phyloP scores from a whole-genome alignment of 257 asterid genomes.

The Solanum neorickii region DNA sequence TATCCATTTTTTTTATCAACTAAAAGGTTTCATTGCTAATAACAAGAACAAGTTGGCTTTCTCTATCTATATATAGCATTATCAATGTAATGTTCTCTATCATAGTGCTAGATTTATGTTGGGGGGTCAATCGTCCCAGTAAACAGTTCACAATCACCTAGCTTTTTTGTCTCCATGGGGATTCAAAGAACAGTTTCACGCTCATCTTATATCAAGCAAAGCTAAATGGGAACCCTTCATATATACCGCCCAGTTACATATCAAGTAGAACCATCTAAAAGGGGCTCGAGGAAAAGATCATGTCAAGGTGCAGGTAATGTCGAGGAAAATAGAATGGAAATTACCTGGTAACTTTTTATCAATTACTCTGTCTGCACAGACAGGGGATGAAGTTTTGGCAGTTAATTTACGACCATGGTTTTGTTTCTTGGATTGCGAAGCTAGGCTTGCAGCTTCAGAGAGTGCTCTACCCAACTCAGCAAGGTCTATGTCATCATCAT shows the following conservation, averaged over 20 bases:
- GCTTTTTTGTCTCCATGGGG: not conserved
- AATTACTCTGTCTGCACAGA: constrained; percentile 19
- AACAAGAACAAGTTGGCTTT: not conserved
- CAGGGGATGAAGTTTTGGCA: constrained; percentile 13
- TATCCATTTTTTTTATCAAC: not conserved
- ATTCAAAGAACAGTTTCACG: not conserved
- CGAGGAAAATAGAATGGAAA: not conserved
- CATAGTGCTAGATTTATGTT: not conserved
- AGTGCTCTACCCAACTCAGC: constrained; percentile 71
- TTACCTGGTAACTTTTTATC: constrained; percentile 52
- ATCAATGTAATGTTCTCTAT: not conserved
- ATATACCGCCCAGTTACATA: not conserved
- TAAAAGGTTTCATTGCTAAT: not conserved
- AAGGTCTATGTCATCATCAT: constrained; percentile 43
- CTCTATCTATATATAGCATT: not conserved
- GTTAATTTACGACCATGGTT: constrained; percentile 16
- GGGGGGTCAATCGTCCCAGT: not conserved
- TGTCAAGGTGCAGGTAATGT: not conserved
- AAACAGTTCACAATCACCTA: not conserved
- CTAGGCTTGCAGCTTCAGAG: constrained; percentile 49
- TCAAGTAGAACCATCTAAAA: not conserved
- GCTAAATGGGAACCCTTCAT: not conserved
- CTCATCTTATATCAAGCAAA: not conserved
- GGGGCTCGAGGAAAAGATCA: not conserved
- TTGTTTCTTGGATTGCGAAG: constrained; percentile 29